Percentiles rank a stretch among this genome's conserved stretches.
phyloP scores from a whole-genome alignment of 1,284 basidiomycete genomes.

The Boletus mariae region DNA sequence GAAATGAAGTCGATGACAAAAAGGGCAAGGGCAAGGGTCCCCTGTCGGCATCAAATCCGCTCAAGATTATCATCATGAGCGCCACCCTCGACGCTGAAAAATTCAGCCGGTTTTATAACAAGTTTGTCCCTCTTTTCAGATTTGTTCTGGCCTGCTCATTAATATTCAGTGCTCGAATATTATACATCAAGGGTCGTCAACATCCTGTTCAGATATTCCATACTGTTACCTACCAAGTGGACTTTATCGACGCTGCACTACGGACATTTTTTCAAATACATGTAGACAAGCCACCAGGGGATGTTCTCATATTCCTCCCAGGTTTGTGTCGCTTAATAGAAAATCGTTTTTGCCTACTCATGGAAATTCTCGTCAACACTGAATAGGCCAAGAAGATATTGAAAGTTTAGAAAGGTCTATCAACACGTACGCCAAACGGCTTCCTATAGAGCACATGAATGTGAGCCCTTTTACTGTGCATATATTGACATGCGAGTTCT shows the following conservation, averaged over 20 bases:
- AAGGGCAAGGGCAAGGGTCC: slow-evolving; percentile 41
- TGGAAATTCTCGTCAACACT: slow-evolving; percentile 1
- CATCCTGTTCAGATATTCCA: slow-evolving; percentile 87
- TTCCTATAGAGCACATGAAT: slow-evolving; percentile 52
- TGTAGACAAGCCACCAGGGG: slow-evolving; percentile 73
- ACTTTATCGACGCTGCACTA: slow-evolving; percentile 88
- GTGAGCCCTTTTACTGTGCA: slow-evolving; percentile 37
- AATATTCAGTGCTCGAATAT: slow-evolving; percentile 73
- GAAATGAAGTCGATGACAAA: slow-evolving; percentile 47
- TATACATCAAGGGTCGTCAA: slow-evolving; percentile 92
- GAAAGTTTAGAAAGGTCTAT: slow-evolving; percentile 81
- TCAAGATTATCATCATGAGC: slow-evolving; percentile 96
- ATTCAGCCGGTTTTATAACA: slow-evolving; percentile 85
- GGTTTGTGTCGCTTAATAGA: slow-evolving; percentile 40
- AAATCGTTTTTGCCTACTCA: not conserved
- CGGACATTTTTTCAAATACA: slow-evolving; percentile 93
- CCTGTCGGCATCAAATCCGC: slow-evolving; percentile 42
- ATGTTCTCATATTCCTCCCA: slow-evolving; percentile 92
- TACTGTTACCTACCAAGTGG: slow-evolving; percentile 66
- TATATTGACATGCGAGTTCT: not conserved
- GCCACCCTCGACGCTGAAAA: slow-evolving; percentile 94
- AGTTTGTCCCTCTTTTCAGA: slow-evolving; percentile 46
- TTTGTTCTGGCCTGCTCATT: slow-evolving; percentile 24
- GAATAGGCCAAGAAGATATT: slow-evolving; percentile 90
- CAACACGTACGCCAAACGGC: slow-evolving; percentile 57